Base-by-base conservation (phyloP, 176 grass and related monocot species). In the Dendrocalamus sinicus region DNA sequence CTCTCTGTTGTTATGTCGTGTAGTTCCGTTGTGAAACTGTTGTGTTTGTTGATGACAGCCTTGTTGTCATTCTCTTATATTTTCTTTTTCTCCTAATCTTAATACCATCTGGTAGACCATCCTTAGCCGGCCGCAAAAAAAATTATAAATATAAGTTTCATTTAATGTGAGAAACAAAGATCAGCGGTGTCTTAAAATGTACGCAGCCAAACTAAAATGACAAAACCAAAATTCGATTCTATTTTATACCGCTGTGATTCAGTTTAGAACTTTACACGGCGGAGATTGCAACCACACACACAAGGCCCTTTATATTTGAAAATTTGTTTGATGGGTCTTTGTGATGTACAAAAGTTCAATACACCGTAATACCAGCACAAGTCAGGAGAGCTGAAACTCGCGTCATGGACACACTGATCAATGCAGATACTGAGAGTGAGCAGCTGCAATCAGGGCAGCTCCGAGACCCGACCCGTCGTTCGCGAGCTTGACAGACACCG, bases 391-490 rank as follows among this genome's bases (percentile, higher is more conserved):
- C 40, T 59, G 37, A 2, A 69, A 60, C 51, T 39, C 19, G 28
- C 26, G 13, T 28, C 12, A 50, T 7, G 32, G 3, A 70, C 32
- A 45, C 10, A 16, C 48, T 26, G 24, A 19, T 69, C 61, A 51
- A 3, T 55, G 88, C 23, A 24, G 43, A 41, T 78, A 67, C 54
- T 89, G 77, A n/a, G 93, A 92, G 52, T 95, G 88, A 62, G 93
- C 82, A 67, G 96, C 96, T 8, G 89, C 96, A 37, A 98, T 87
- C 13, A 95, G 81, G 20, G 96, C 96, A 22, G 93, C 96, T n/a
- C 96, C 96, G 9, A 93, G 53, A 19, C 96, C 96, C 3, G 93
- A 98, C 43, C 96, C 96, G 24, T 98, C 96, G 43, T 92, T 91
- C 3, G 89, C 79, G 55, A 88, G 89, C 77, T 79, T 92, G 20